Conservation (phyloP, 257 asterid genomes). For the Lavandula angustifolia region DNA sequence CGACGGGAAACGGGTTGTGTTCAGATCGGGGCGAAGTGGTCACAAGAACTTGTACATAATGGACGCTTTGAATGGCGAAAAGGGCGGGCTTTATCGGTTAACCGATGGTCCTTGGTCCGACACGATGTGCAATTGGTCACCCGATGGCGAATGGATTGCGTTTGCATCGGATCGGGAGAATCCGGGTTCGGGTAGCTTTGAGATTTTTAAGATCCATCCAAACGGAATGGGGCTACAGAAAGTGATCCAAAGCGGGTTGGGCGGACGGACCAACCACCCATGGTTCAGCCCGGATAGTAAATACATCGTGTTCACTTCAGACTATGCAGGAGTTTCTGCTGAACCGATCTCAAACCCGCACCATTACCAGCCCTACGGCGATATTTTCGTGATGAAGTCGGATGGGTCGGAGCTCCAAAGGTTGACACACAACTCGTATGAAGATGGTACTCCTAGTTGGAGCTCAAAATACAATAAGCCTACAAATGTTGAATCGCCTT, state of each 20-base stretch:
- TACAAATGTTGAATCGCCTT: constrained; percentile 56
- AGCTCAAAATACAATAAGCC: constrained; percentile 49
- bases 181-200: constrained; percentile 82
- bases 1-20: constrained; percentile 83
- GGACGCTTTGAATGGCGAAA: constrained; percentile 81
- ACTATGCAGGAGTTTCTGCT: constrained; percentile 86
- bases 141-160: constrained; percentile 79
- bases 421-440: constrained; percentile 75
- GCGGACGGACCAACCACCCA: constrained; percentile 88
- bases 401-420: constrained; percentile 67
- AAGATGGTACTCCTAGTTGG: constrained; percentile 90
- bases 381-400: constrained; percentile 59
- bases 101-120: constrained; percentile 84
- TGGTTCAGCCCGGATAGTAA: constrained; percentile 85
- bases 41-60: constrained; percentile 81
- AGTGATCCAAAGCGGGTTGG: constrained; percentile 73
- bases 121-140: constrained; percentile 95
- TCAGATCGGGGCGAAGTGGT: constrained; percentile 84
- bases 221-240: constrained; percentile 79
- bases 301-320: constrained; percentile 70
- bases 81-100: constrained; percentile 50
- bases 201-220: constrained; percentile 70
- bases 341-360: constrained; percentile 86
- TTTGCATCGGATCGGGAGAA: constrained; percentile 80
- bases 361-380: constrained; percentile 90